A percentile compares a stretch with the other conserved stretches of the same genome.
phyloP scores from a whole-genome alignment of 31 red algal species.

The Bonnemaisonia californica region DNA sequence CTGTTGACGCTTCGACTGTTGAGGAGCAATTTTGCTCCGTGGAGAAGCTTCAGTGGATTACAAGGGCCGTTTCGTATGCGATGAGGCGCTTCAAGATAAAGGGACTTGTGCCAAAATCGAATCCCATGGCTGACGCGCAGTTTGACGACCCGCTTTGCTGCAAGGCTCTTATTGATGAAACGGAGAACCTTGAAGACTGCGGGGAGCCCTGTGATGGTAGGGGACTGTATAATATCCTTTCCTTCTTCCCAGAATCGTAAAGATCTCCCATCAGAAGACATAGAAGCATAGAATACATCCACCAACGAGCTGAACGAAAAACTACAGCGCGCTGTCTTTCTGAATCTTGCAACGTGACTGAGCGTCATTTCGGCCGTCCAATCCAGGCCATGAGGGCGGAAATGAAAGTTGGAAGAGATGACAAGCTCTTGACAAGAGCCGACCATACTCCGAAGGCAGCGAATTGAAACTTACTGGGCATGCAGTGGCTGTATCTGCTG shows the following conservation, averaged over 20 bases:
- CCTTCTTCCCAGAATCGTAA: constrained; percentile 37
- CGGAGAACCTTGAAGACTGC: constrained; percentile 34
- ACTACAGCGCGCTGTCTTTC: constrained; percentile 1
- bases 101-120: constrained; percentile 37
- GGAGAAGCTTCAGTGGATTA: constrained; percentile 37
- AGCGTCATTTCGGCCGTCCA: too few relatives aligned
- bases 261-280: neutral
- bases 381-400: neutral
- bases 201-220: constrained; percentile 29
- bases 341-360: neutral
- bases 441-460: constrained; percentile 7
- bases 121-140: constrained; percentile 45
- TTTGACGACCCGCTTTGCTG: constrained; percentile 47
- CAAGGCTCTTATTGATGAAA: constrained; percentile 15
- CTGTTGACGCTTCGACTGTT: neutral
- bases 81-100: constrained; percentile 38
- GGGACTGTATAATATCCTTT: constrained; percentile 54
- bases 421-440: constrained; percentile 13
- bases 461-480: constrained; percentile 9
- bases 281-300: neutral
- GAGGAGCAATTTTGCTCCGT: constrained; percentile 32
- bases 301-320: neutral
- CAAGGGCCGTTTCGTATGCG: constrained; percentile 41
- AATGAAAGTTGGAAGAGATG: constrained; percentile 9
- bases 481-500: neutral